Evolutionary conservation across 73 alveolate species (phyloP).

Genomic region (Symbiodinium natans): DNA sequence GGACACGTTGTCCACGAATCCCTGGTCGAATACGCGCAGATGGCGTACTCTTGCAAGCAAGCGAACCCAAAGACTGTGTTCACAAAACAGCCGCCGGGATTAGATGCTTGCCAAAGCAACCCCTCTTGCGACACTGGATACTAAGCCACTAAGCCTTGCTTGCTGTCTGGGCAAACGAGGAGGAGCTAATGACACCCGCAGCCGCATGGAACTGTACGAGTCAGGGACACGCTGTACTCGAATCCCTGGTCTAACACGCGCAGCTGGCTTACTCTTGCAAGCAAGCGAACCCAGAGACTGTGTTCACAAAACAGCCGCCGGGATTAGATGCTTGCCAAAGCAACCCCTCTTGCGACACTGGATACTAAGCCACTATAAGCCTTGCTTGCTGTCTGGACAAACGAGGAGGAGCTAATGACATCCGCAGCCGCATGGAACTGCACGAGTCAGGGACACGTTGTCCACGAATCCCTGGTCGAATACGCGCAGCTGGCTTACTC

Average conservation of each 20-base stretch:
- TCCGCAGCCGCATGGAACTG: background rate
- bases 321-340: background rate
- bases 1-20: background rate
- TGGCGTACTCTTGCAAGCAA: background rate
- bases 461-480: background rate
- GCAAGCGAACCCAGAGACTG: constrained; percentile 15
- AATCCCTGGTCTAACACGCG: background rate
- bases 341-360: no score
- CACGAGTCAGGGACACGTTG: background rate
- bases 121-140: no score
- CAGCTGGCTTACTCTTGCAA: background rate
- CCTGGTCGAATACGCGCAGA: background rate
- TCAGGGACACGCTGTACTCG: background rate
- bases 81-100: background rate
- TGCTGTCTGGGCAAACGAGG: no score
- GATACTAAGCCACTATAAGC: background rate
- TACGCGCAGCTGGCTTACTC: background rate
- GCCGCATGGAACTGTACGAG: background rate
- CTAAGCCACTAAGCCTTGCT: background rate
- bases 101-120: background rate
- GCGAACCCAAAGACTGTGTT: background rate
- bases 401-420: no score
- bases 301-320: background rate
- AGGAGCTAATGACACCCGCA: no score
- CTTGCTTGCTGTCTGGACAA: no score